Conservation (phyloP, 306 rosid species). For the Nissolia schottii region DNA sequence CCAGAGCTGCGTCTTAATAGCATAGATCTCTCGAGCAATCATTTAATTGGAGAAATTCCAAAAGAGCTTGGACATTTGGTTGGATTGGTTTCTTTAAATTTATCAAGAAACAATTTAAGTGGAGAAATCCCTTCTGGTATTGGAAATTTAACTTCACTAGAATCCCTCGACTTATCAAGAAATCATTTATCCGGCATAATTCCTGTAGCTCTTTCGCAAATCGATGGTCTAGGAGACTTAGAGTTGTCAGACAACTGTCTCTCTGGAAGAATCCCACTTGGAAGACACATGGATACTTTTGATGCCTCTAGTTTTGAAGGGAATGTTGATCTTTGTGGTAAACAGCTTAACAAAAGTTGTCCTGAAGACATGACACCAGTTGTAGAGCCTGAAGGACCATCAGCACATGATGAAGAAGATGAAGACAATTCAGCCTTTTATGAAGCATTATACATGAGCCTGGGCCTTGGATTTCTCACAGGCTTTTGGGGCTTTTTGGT, state of each 20-base stretch:
- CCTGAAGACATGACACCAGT: not conserved
- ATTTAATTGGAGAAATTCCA: not conserved
- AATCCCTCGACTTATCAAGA: conserved; percentile 14
- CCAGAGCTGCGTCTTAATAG: not conserved
- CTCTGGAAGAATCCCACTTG: conserved; percentile 6
- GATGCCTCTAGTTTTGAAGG: conserved; percentile 17
- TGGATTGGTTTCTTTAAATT: conserved; percentile 16
- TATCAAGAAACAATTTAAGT: conserved; percentile 13
- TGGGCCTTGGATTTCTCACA: not conserved
- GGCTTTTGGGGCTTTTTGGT: conserved; percentile 7
- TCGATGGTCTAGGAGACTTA: not conserved
- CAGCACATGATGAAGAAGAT: not conserved
- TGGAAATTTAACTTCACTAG: not conserved
- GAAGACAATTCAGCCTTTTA: not conserved
- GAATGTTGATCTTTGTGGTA: conserved; percentile 17
- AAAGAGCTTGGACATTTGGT: not conserved
- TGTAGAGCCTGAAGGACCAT: not conserved
- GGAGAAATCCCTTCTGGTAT: conserved; percentile 12
- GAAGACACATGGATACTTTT: conserved; percentile 4
- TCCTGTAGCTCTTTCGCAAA: not conserved
- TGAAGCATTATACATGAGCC: not conserved
- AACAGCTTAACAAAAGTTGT: not conserved
- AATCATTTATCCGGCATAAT: not conserved
- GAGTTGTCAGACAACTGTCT: conserved; percentile 13
- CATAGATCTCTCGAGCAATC: conserved; percentile 28